phyloP scores from a whole-genome alignment of 257 asterid species.

The Paraleonurus japonicus region DNA sequence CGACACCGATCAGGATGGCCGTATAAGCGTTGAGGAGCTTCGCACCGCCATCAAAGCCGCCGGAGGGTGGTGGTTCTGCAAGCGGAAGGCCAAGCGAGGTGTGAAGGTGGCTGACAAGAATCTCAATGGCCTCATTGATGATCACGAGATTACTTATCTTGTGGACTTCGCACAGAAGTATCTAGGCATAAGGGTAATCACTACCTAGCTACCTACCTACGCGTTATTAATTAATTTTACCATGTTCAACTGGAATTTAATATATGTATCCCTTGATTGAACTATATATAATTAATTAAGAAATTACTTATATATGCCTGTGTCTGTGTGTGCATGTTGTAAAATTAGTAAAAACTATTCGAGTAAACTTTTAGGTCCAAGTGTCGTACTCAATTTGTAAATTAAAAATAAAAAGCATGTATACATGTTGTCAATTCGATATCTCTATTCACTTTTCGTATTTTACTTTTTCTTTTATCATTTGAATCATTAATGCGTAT shows the following conservation, averaged over 20 bases:
- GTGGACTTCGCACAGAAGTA: slow-evolving; percentile 13
- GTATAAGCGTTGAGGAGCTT: slow-evolving; percentile 22
- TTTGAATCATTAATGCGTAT: too few relatives aligned
- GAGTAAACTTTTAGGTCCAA: too few relatives aligned
- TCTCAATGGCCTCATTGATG: slow-evolving; percentile 5
- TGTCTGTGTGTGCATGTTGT: background rate
- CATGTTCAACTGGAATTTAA: background rate
- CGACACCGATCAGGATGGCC: background rate
- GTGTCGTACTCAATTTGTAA: too few relatives aligned
- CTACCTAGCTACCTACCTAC: background rate
- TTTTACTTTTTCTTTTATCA: too few relatives aligned
- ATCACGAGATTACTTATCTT: slow-evolving; percentile 15
- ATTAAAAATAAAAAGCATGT: too few relatives aligned
- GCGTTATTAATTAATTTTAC: background rate
- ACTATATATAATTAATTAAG: background rate
- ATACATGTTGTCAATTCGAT: too few relatives aligned
- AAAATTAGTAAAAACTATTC: too few relatives aligned
- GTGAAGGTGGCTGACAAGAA: slow-evolving; percentile 12
- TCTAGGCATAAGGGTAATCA: background rate
- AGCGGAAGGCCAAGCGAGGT: background rate
- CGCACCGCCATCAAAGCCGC: slow-evolving; percentile 8
- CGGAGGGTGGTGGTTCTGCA: slow-evolving; percentile 18
- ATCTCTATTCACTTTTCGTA: too few relatives aligned
- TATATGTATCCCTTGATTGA: background rate
- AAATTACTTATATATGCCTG: background rate